Conservation (phyloP, 2,329 filamentous ascomycete species). For the Pezicula radicicola region DNA sequence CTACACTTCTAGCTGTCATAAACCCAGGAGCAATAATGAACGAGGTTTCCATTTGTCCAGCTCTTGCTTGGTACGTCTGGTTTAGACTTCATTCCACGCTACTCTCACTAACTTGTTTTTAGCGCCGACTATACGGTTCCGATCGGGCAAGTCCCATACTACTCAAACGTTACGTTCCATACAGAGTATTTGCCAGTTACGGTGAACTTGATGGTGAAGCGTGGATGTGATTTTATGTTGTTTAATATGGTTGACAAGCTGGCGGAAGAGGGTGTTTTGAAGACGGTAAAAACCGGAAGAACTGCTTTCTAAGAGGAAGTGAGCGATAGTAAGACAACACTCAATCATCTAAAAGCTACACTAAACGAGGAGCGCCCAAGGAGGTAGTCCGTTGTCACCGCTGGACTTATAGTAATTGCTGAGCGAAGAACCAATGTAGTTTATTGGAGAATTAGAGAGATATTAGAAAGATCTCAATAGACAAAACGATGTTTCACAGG, state of each 20-base stretch:
- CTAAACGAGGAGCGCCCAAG: too few species aligned
- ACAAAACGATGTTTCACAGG: too few species aligned
- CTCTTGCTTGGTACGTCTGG: conserved; percentile 27
- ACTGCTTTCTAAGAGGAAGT: background rate
- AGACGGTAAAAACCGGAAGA: conserved; percentile 33
- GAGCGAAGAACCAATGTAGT: too few species aligned
- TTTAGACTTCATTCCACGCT: background rate
- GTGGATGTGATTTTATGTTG: conserved; percentile 40
- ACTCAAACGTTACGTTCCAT: conserved; percentile 34
- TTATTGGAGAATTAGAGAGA: too few species aligned
- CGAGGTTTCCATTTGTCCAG: conserved; percentile 32
- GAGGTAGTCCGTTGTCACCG: too few species aligned
- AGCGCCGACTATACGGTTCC: conserved; percentile 37
- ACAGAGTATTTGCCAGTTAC: conserved; percentile 40
- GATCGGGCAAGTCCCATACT: conserved; percentile 38
- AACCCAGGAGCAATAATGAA: conserved; percentile 27
- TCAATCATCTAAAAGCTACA: too few species aligned
- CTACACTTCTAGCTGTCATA: conserved; percentile 30
- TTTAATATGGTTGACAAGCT: conserved; percentile 38
- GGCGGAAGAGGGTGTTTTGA: conserved; percentile 35
- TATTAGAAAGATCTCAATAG: too few species aligned
- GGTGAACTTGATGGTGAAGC: conserved; percentile 36
- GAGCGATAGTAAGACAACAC: too few species aligned
- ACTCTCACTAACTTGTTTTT: background rate
- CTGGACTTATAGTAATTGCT: too few species aligned